Base-by-base conservation (phyloP, 257 asterid genomes). In the Haberlea rhodopensis region DNA sequence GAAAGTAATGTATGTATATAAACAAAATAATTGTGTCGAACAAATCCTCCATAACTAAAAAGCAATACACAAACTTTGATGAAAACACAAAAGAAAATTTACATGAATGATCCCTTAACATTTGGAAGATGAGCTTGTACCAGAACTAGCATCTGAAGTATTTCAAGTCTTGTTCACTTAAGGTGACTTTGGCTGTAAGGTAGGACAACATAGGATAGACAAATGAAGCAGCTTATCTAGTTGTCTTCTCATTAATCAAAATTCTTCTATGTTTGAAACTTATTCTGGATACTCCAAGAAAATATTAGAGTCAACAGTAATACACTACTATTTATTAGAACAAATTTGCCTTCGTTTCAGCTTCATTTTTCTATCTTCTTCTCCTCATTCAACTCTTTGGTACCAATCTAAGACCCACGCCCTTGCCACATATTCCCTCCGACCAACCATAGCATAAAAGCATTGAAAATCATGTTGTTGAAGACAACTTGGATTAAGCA, bases 181-280 rank as follows among this genome's bases (percentile, higher is more conserved):
- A 37, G 52, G 59, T 59, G 16, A 53, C 48, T 16, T 66, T 43
- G 54, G 59, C 29, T 53, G n/a, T 60, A 65, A 53, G 70, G 56
- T 53, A 53, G 48, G 53, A 49, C 20, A 60, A 61, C 32, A 11
- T 40, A 54, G 23, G 53, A 34, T 34, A 34, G 53, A 65, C 11
- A 43, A 72, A 57, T 23, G 19, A 32, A 60, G 53, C 61, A 26
- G 52, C 26, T 66, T 45, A 11, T 27, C 45, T 45, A 11, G 19
- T 60, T 6, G 57, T n/a, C 56, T 54, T 65, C 40, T 53, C 62
- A 65, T 60, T 24, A 27, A 29, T 58, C n/a, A n/a, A 27, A 52
- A 29, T 29, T 51, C 15, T n/a, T n/a, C n/a, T n/a, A 29, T 22
- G n/a, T 62, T 60, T 4, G 22, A 18, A 26, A 32, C 26, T 28